Percentiles rank a stretch among this genome's conserved stretches.
phyloP scores from a whole-genome alignment of 768 basidiomycete genomes.

The Piloderma croceum region DNA sequence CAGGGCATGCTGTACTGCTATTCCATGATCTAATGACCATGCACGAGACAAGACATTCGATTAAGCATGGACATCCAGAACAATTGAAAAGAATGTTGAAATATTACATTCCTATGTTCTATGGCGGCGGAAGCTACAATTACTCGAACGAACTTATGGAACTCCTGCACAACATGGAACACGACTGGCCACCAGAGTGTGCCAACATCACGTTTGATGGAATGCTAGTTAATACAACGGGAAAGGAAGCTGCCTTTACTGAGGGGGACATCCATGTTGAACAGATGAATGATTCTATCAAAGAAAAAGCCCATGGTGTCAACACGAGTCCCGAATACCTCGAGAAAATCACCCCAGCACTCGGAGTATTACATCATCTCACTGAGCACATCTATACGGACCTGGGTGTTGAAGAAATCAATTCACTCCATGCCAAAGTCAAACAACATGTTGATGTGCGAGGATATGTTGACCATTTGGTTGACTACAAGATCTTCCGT shows the following conservation, averaged over 20 bases:
- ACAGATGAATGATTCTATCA: slow-evolving; percentile 20
- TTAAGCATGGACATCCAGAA: slow-evolving; percentile 17
- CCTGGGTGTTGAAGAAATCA: slow-evolving; percentile 12
- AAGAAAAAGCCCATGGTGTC: slow-evolving; percentile 18
- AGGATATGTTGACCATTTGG: no score
- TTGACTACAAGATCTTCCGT: no score
- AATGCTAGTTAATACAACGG: slow-evolving; percentile 20
- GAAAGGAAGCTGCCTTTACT: slow-evolving; percentile 13
- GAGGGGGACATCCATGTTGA: slow-evolving; percentile 21
- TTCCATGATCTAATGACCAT: slow-evolving; percentile 15
- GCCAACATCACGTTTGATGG: slow-evolving; percentile 11
- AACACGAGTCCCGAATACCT: slow-evolving; percentile 17
- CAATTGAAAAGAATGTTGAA: slow-evolving; percentile 15
- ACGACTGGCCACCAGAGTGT: slow-evolving; percentile 19
- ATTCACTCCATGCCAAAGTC: slow-evolving; percentile 17
- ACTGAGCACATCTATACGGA: slow-evolving; percentile 15
- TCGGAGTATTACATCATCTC: slow-evolving; percentile 15
- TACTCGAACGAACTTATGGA: slow-evolving; percentile 23
- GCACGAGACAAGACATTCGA: slow-evolving; percentile 17
- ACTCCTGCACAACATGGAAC: slow-evolving; percentile 17
- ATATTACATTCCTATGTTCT: slow-evolving; percentile 17
- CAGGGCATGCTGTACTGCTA: slow-evolving; percentile 5
- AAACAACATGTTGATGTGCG: slow-evolving; percentile 18
- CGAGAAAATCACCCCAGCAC: slow-evolving; percentile 18
- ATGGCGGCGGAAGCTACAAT: slow-evolving; percentile 21